Evolutionary conservation across 2,329 filamentous ascomycete genomes (phyloP).

Genomic region (Colletotrichum musae): DNA sequence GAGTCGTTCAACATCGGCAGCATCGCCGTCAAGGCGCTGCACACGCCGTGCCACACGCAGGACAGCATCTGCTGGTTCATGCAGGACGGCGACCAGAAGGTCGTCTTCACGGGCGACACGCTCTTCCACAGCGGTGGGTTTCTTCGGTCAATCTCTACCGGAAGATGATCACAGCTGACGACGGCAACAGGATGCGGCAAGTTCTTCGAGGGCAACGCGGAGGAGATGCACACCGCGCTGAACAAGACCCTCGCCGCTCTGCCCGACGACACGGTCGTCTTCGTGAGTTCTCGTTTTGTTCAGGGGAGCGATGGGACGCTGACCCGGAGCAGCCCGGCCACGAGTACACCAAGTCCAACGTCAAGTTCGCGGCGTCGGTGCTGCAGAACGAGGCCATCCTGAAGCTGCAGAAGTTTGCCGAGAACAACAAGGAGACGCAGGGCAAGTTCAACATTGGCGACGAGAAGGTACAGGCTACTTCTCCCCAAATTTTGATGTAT

Average conservation of each 20-base stretch:
- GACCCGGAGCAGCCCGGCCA: slow-evolving; percentile 82
- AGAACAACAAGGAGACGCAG: slow-evolving; percentile 88
- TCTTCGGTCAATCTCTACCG: slow-evolving; percentile 9
- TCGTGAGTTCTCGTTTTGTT: slow-evolving; percentile 68
- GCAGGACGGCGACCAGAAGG: slow-evolving; percentile 82
- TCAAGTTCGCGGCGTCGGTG: slow-evolving; percentile 87
- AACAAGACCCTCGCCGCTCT: slow-evolving; percentile 87
- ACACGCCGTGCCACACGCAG: slow-evolving; percentile 98
- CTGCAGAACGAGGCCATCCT: slow-evolving; percentile 81
- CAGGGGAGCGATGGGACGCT: not conserved
- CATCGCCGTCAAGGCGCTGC: slow-evolving; percentile 87
- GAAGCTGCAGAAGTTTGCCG: slow-evolving; percentile 82
- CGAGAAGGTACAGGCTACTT: slow-evolving; percentile 78
- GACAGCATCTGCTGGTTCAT: slow-evolving; percentile 97
- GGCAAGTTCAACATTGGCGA: slow-evolving; percentile 97
- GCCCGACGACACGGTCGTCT: slow-evolving; percentile 93
- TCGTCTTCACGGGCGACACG: slow-evolving; percentile 96
- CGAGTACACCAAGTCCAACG: slow-evolving; percentile 98
- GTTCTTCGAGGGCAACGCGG: slow-evolving; percentile 93
- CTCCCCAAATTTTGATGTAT: too few species aligned
- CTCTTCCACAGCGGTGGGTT: slow-evolving; percentile 88
- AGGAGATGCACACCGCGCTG: slow-evolving; percentile 93
- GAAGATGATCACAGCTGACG: not conserved
- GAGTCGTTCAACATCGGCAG: slow-evolving; percentile 86
- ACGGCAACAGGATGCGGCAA: slow-evolving; percentile 81